Base-by-base conservation (phyloP, 306 rosid species). In the Aeschynomene evenia region DNA sequence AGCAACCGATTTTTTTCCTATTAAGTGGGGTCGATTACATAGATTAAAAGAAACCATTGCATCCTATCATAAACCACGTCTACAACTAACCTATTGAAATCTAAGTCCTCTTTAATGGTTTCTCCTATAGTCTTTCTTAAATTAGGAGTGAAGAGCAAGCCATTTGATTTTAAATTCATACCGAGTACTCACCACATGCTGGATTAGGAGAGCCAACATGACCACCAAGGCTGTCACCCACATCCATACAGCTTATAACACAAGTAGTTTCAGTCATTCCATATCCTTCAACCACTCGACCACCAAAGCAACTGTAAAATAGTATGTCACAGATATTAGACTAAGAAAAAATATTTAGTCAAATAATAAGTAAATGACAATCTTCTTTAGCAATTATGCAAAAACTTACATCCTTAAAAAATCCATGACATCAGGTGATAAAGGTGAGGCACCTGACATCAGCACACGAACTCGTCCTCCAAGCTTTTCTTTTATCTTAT, bases 201-300 rank as follows among this genome's bases (percentile, higher is more conserved):
- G 90, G 90, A 76, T 76, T 91, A 64, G 99, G 96, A 74, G 96
- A 78, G 60, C 99, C 99, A 74, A 95, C 99, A 51, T 95, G 99
- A 34, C 99, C 99, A 43, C 80, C 54, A 70, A 87, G 74, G 12
- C 15, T 73, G 80, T 95, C 99, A 63, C 83, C 82, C 36, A 28
- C 81, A 48, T 95, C 88, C 77, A 91, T 87, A 68, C 72, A 58
- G 66, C 90, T 89, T 74, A 95, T 87, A 53, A 89, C 81, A 81
- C 99, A 91, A 63, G 97, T 81, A 57, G 81, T 95, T 80, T 95
- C 99, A 0, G 99, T 95, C 99, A 95, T 95, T 79, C 99, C 99
- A 82, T 95, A 95, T 63, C 99, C 99, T 84, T 95, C 97, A 48
- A 75, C 18, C 60, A 95, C 83, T 72, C 76, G 81, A 71, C 95